phyloP scores from a whole-genome alignment of 2,329 filamentous ascomycete genomes.

The Trichoderma citrinoviride region DNA sequence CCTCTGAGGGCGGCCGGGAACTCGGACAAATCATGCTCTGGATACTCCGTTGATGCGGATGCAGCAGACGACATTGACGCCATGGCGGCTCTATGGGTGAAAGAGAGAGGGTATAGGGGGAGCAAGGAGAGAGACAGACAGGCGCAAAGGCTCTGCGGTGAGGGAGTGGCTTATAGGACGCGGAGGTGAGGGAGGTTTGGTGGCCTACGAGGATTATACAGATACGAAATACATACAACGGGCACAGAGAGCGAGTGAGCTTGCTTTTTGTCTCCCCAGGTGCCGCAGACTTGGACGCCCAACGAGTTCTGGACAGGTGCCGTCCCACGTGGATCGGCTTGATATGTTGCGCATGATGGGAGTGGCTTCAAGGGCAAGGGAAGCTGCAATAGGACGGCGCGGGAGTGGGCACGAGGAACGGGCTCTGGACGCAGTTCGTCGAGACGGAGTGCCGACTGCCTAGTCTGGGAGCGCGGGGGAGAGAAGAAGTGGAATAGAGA shows the following conservation, averaged over 20 bases:
- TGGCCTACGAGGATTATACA: neutral
- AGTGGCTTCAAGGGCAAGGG: constrained; percentile 1
- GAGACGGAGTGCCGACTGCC: constrained; percentile 20
- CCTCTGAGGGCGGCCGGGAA: constrained; percentile 53
- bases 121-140: neutral
- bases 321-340: constrained; percentile 8
- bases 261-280: constrained; percentile 29
- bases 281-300: neutral
- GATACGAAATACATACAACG: neutral
- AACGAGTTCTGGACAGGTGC: neutral
- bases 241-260: constrained; percentile 22
- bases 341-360: constrained; percentile 17
- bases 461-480: constrained; percentile 27
- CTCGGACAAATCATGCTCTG: constrained; percentile 41
- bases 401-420: constrained; percentile 34
- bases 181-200: neutral
- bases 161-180: neutral
- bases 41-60: constrained; percentile 20
- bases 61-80: constrained; percentile 14
- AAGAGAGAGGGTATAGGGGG: too few relatives aligned
- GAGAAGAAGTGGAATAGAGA: neutral
- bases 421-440: constrained; percentile 33
- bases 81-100: constrained; percentile 14
- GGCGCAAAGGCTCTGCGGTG: neutral
- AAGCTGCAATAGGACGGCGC: constrained; percentile 29